Base-by-base conservation (phyloP, 495 filamentous ascomycete species). In the Bacidia rubella region DNA sequence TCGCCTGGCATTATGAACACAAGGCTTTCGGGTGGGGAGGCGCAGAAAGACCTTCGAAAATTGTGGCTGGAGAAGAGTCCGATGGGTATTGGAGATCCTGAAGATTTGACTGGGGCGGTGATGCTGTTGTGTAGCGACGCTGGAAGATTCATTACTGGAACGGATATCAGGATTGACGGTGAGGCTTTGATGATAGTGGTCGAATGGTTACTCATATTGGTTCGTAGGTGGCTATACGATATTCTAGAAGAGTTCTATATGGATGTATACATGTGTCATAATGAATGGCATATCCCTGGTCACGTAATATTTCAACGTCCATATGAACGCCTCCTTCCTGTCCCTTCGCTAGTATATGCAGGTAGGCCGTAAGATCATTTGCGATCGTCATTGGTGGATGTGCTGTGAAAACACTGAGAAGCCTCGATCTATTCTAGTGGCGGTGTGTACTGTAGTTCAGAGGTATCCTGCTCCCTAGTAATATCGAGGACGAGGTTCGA, bases 1-100 rank as follows among this genome's bases (percentile, higher is more conserved):
- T 83, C 79, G 15, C 84, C 84, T 23, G 84, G 84, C 27, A 87
- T 87, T 65, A 88, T 87, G 82, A 84, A 87, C 68, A 87, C 83
- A 1, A 74, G 85, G 15, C 62, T 87, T 32, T 85, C 86, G 49
- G 64, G 60, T n/a, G 68, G 69, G 0, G 61, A 63, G 32, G 56
- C 61, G 0, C 60, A 71, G 35, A 57, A 60, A 2, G 55, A 55
- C 12, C 77, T 88, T 69, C 86, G 89, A 70, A 78, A 76, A 65
- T 79, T 87, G 61, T 93, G 86, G 87, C 77, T 78, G 51, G 74
- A 74, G 19, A 65, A 80, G 29, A 89, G 83, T 25, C 87, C 88
- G 1, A 81, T 81, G 71, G 70, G 73, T 19, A 78, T 90, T 52
- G 87, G 87, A 15, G 71, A 66, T 44, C 80, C 83, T 11, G 79